Evolutionary conservation across 257 asterid genomes (phyloP), one percentile per base, ranked within the genome.

Genomic region (Scutellaria barbata): DNA sequence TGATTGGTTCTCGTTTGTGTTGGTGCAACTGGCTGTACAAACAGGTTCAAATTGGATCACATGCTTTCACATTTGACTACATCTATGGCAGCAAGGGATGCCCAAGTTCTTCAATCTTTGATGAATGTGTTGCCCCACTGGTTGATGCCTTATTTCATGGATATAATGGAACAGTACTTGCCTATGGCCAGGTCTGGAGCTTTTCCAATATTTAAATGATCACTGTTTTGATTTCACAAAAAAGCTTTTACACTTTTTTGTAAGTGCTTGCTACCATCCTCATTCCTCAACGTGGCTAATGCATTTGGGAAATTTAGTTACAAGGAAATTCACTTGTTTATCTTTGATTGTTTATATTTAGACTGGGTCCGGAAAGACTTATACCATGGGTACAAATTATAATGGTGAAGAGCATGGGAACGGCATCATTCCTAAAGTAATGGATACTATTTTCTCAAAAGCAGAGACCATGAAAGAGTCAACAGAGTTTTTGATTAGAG

Each of bases 351-450:
- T 37, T 80, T 18, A 45, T 9, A 70, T 61, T 46, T 77, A 95
- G 99, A 95, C 99, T 10, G 99, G 99, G 20, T 95, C 99, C 0
- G 99, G 99, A 11, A 95, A 95, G 79, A 95, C 99, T 0, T 95
- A 92, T 69, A 95, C 99, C 0, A 95, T 95, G 99, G 99, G 99
- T 1, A 95, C 99, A 12, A 95, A 95, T 62, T 95, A 89, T 64
- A 92, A 88, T n/a, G 98, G 97, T 1, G 97, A 92, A 74, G 99
- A 86, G 43, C 88, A 84, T 5, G 80, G 74, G 30, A 80, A 67
- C 51, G 98, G 95, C 7, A 92, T 95, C 53, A 89, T 95, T 61
- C 99, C 99, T 13, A 85, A 71, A 71, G 99, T 95, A 2, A 95
- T 95, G 92, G 92, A 95, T 48, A 79, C 89, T 8, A 92, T 92